Evolutionary conservation across 176 grass and related monocot species (phyloP).

Genomic region (Avena insularis): DNA sequence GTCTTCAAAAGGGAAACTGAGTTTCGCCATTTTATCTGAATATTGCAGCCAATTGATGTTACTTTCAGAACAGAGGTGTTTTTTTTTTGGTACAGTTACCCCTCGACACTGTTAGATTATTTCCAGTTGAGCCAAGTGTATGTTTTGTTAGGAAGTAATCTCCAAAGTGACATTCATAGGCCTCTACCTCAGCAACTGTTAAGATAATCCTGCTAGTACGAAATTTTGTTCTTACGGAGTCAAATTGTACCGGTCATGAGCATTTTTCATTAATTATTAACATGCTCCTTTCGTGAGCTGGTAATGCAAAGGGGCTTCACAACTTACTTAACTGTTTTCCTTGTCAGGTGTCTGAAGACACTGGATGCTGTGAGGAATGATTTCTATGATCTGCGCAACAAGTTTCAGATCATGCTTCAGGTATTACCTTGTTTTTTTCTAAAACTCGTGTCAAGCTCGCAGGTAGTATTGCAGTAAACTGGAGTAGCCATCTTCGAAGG

Average conservation of each 20-base stretch:
- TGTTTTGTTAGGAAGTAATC: constrained; percentile 9
- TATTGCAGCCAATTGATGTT: background rate
- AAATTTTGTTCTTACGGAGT: background rate
- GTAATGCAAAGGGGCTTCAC: background rate
- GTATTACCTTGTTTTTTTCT: constrained; percentile 47
- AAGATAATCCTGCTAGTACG: background rate
- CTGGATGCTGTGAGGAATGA: constrained; percentile 52
- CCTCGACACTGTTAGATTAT: constrained; percentile 22
- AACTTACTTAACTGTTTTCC: constrained; percentile 1
- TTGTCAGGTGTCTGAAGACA: constrained; percentile 55
- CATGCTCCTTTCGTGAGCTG: constrained; percentile 7
- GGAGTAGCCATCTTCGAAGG: background rate
- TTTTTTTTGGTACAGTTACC: constrained; percentile 3
- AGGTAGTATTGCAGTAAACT: background rate
- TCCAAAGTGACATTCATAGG: background rate
- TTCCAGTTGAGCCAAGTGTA: background rate
- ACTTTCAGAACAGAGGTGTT: background rate
- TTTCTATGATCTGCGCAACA: constrained; percentile 58
- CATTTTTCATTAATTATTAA: background rate
- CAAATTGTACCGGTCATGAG: background rate
- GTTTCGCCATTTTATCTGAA: background rate
- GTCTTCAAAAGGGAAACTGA: constrained; percentile 2
- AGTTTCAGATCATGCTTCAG: constrained; percentile 71
- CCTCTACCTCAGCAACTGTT: background rate
- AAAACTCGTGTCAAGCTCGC: background rate